A percentile compares a stretch with the other conserved stretches of the same genome.
Conservation (phyloP, 1,139 yeast species). For the Saccharomyces hybrid region DNA sequence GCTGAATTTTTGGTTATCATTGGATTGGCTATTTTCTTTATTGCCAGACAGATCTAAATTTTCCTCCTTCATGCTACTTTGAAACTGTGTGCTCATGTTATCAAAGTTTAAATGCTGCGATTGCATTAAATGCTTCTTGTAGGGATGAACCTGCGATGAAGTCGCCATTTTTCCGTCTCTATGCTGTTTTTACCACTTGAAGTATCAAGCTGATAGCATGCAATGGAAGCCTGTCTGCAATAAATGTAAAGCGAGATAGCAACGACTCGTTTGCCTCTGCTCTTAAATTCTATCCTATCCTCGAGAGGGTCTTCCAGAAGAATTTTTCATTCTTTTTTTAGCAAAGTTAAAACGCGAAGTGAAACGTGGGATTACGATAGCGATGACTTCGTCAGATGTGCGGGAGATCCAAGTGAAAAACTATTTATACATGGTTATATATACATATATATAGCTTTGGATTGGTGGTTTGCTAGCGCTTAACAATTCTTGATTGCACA, state of each 20-base stretch:
- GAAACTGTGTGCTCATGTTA: not conserved
- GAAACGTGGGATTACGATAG: not conserved
- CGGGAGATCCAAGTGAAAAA: not conserved
- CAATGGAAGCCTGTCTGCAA: not conserved
- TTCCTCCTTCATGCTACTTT: not conserved
- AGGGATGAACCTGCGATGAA: slow-evolving; percentile 12
- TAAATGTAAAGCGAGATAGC: not conserved
- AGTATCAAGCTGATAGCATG: not conserved
- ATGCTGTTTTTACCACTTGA: not conserved
- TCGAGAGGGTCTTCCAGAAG: not conserved
- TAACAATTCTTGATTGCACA: no score
- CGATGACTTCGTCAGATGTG: not conserved
- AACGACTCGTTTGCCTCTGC: not conserved
- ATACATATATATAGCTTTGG: no score
- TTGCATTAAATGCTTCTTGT: slow-evolving; percentile 14
- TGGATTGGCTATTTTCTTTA: not conserved
- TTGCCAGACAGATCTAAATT: not conserved
- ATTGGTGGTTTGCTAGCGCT: not conserved
- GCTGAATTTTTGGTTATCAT: not conserved
- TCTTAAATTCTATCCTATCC: not conserved
- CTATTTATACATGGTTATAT: no score
- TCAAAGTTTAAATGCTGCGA: slow-evolving; percentile 6
- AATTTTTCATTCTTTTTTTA: not conserved
- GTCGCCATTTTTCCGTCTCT: not conserved
- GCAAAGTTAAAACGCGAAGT: not conserved